phyloP scores from a whole-genome alignment of 2,329 filamentous ascomycete species.

The Phoma sp. region DNA sequence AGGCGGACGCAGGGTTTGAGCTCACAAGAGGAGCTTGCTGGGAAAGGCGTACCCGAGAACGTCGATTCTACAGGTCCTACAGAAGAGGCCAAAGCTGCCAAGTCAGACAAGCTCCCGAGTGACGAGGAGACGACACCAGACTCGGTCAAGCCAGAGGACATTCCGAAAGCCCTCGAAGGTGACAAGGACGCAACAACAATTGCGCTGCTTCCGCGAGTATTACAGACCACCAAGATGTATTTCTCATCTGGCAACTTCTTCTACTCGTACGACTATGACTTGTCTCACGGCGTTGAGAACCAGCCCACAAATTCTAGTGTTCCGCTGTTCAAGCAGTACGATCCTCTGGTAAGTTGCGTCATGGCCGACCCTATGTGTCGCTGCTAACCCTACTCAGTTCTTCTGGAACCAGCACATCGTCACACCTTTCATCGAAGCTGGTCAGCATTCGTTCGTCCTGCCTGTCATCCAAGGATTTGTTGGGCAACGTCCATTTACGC shows the following conservation, averaged over 20 bases:
- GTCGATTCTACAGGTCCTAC: conserved; percentile 38
- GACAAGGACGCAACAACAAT: conserved; percentile 42
- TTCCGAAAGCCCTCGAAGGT: conserved; percentile 43
- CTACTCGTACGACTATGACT: conserved; percentile 93
- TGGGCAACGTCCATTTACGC: conserved; percentile 80
- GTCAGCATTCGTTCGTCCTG: conserved; percentile 73
- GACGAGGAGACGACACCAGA: conserved; percentile 22
- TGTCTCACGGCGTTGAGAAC: conserved; percentile 70
- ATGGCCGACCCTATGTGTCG: too few species aligned
- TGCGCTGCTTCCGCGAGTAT: conserved; percentile 76
- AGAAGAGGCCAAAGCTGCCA: conserved; percentile 31
- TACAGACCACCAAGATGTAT: conserved; percentile 82
- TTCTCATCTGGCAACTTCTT: conserved; percentile 87
- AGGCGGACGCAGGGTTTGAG: conserved; percentile 74
- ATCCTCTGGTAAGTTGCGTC: conserved; percentile 63
- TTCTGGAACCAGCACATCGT: conserved; percentile 91
- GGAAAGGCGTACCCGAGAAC: conserved; percentile 43
- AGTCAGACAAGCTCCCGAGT: conserved; percentile 28
- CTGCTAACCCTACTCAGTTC: conserved; percentile 57
- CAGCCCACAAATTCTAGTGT: conserved; percentile 54
- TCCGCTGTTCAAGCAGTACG: conserved; percentile 74
- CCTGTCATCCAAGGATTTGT: conserved; percentile 95
- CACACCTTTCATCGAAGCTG: conserved; percentile 74
- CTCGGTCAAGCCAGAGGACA: conserved; percentile 41
- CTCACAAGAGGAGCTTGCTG: conserved; percentile 53